Percentiles rank a stretch among this genome's conserved stretches.
phyloP scores from a whole-genome alignment of 2,329 filamentous ascomycete genomes.

The Calonectria hawksworthii region DNA sequence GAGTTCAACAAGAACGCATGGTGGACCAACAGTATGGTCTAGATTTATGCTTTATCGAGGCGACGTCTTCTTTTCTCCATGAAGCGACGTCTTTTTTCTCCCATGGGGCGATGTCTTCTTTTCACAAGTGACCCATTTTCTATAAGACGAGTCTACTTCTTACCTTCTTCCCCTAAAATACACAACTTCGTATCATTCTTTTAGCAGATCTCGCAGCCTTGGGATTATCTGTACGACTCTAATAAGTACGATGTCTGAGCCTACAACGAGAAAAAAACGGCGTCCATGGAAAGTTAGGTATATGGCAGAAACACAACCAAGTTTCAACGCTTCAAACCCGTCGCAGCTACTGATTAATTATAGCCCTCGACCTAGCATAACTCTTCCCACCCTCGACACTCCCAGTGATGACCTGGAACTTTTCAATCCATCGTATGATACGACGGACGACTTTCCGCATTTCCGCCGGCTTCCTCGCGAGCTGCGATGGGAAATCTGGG shows the following conservation, averaged over 20 bases:
- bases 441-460: background rate
- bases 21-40: too few relatives aligned
- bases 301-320: too few relatives aligned
- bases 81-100: too few relatives aligned
- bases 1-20: too few relatives aligned
- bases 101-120: background rate
- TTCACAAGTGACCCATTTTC: background rate
- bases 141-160: background rate
- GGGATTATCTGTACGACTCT: background rate
- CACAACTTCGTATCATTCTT: background rate
- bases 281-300: too few relatives aligned
- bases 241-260: background rate
- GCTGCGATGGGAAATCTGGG: background rate
- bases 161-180: background rate
- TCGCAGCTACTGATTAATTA: too few relatives aligned
- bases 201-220: background rate
- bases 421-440: background rate
- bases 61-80: too few relatives aligned
- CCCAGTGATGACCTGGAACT: background rate
- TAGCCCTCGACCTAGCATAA: too few relatives aligned
- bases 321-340: too few relatives aligned
- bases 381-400: too few relatives aligned
- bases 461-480: background rate
- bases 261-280: too few relatives aligned
- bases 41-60: too few relatives aligned